Conservation (phyloP, 192 early-diverging fungal species). For the Geosiphon pyriformis region DNA sequence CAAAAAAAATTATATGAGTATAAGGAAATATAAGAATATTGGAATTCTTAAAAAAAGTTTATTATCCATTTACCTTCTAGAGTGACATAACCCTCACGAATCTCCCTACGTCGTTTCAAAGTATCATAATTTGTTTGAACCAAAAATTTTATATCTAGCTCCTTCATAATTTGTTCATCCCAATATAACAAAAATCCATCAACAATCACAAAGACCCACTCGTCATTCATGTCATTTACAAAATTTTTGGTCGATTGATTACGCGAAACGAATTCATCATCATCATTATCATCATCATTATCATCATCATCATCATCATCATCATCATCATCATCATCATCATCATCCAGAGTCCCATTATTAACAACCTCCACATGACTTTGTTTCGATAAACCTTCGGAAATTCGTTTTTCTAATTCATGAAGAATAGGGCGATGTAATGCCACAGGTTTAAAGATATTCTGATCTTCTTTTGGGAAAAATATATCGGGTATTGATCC, state of each 20-base stretch:
- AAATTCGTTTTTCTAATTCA: not conserved
- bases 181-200: slow-evolving; percentile 83
- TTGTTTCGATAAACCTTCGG: not conserved
- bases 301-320: not conserved
- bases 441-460: not conserved
- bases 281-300: not conserved
- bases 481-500: slow-evolving; percentile 34
- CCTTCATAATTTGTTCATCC: slow-evolving; percentile 34
- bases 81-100: slow-evolving; percentile 67
- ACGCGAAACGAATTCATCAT: not conserved
- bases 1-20: too few relatives aligned
- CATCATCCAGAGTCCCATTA: not conserved
- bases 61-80: slow-evolving; percentile 51
- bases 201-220: slow-evolving; percentile 44
- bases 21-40: not conserved
- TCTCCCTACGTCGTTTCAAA: slow-evolving; percentile 58
- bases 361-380: not conserved
- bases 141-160: slow-evolving; percentile 50
- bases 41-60: too few relatives aligned
- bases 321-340: not conserved
- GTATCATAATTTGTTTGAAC: slow-evolving; percentile 54
- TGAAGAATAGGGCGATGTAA: not conserved
- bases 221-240: slow-evolving; percentile 4
- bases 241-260: not conserved
- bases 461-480: slow-evolving; percentile 33